phyloP scores from a whole-genome alignment of 768 basidiomycete genomes.

The Tulasnella sp. region DNA sequence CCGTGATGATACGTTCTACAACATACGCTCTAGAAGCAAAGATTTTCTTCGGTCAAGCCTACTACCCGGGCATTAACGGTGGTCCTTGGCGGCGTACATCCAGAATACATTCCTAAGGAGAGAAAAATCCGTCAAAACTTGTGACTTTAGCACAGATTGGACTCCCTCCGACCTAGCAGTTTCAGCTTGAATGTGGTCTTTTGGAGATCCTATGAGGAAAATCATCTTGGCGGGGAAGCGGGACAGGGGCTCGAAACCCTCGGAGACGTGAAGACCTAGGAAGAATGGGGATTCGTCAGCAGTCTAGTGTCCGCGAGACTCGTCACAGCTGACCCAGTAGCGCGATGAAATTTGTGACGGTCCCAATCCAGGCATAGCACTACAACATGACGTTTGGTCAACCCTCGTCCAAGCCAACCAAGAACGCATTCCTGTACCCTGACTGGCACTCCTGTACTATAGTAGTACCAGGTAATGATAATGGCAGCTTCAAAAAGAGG shows the following conservation, averaged over 20 bases:
- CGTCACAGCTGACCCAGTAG: not conserved
- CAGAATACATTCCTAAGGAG: slow-evolving; percentile 2
- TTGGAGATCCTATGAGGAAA: not conserved
- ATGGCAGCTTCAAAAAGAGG: not conserved
- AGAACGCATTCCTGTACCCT: not conserved
- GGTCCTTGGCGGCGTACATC: not conserved
- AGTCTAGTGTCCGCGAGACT: not conserved
- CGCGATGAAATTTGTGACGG: not conserved
- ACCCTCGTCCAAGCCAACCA: not conserved
- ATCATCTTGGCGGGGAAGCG: not conserved
- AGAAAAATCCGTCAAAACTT: not conserved
- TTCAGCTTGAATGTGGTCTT: not conserved
- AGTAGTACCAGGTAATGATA: not conserved
- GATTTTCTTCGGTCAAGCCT: not conserved
- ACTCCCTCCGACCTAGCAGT: not conserved
- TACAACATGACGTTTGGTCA: not conserved
- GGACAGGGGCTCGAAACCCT: not conserved
- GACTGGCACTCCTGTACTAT: not conserved
- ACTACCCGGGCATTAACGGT: not conserved
- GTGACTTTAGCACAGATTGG: not conserved
- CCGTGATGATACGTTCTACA: slow-evolving; percentile 2
- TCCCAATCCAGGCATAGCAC: not conserved
- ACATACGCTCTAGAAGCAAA: not conserved
- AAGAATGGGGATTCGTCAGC: not conserved
- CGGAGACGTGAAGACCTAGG: not conserved